Percentiles rank a stretch among this genome's conserved stretches.
phyloP scores from a whole-genome alignment of 352 stramenopile species.

The Phytophthora macrochlamydospora region DNA sequence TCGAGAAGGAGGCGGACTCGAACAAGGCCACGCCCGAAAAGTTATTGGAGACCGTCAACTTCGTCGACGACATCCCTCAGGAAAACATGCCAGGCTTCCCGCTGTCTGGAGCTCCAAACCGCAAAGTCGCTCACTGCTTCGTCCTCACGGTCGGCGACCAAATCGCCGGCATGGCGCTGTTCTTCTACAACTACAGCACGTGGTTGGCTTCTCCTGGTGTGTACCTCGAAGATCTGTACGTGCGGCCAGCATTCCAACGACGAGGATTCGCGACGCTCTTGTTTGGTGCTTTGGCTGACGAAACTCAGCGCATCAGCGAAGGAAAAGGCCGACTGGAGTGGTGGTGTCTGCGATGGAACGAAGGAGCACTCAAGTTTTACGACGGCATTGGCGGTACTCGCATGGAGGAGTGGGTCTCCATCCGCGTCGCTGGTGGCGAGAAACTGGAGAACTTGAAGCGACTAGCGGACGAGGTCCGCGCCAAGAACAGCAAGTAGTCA shows the following conservation, averaged over 20 bases:
- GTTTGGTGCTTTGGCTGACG: conserved; percentile 24
- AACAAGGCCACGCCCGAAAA: conserved; percentile 31
- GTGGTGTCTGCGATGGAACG: conserved; percentile 35
- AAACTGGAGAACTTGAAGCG: conserved; percentile 25
- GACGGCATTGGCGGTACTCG: conserved; percentile 15
- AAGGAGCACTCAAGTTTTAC: conserved; percentile 30
- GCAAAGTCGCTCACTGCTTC: conserved; percentile 37
- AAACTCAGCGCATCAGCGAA: conserved; percentile 29
- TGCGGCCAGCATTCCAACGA: conserved; percentile 27
- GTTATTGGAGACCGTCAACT: conserved; percentile 37
- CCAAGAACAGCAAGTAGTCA: conserved; percentile 11
- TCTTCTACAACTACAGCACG: conserved; percentile 41
- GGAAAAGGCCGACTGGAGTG: conserved; percentile 28
- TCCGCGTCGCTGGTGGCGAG: conserved; percentile 26
- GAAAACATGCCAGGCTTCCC: conserved; percentile 23
- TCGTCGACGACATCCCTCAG: conserved; percentile 14
- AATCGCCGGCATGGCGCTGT: conserved; percentile 29
- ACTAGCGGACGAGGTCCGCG: conserved; percentile 20
- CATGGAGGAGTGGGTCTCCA: conserved; percentile 34
- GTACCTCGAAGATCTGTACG: conserved; percentile 32
- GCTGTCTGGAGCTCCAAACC: conserved; percentile 17
- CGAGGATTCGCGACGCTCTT: conserved; percentile 26
- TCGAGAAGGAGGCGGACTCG: conserved; percentile 29
- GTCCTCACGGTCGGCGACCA: conserved; percentile 26
- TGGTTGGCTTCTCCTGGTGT: conserved; percentile 29